phyloP scores from a whole-genome alignment of 164 flowering plant genomes.

The Buxus sempervirens region DNA sequence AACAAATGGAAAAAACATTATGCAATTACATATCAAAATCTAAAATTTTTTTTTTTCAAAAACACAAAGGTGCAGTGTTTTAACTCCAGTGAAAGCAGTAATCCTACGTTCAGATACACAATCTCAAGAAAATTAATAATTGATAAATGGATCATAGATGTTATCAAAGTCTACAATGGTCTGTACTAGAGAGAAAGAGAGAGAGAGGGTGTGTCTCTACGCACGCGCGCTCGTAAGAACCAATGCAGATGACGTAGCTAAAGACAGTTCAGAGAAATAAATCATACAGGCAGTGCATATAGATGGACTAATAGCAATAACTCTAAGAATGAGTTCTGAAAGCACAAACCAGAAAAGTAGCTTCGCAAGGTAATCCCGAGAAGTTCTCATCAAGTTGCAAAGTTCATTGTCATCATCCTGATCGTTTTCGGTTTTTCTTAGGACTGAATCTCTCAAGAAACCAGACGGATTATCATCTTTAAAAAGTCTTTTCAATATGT shows the following conservation, averaged over 20 bases:
- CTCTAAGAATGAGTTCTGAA: not conserved
- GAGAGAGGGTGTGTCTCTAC: too few relatives aligned
- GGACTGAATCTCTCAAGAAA: constrained; percentile 27
- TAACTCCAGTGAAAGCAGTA: not conserved
- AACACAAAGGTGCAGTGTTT: too few relatives aligned
- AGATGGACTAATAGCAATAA: not conserved
- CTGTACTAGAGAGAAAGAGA: too few relatives aligned
- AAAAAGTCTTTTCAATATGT: constrained; percentile 41
- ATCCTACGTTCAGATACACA: not conserved
- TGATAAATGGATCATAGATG: not conserved
- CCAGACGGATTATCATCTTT: constrained; percentile 37
- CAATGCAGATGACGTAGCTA: not conserved
- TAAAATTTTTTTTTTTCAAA: too few relatives aligned
- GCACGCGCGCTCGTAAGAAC: too few relatives aligned
- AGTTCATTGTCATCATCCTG: constrained; percentile 29
- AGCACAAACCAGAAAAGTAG: constrained; percentile 77
- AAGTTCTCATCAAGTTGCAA: constrained; percentile 38
- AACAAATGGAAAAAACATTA: constrained; percentile 8
- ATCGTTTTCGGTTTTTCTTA: constrained; percentile 19
- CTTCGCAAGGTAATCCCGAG: constrained; percentile 84
- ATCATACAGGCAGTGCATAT: too few relatives aligned
- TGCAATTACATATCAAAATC: not conserved
- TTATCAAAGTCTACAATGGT: too few relatives aligned
- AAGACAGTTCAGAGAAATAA: not conserved
- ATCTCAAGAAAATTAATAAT: not conserved